phyloP scores from a whole-genome alignment of 2,329 filamentous ascomycete species.

The Fusarium brevicatenulatum region DNA sequence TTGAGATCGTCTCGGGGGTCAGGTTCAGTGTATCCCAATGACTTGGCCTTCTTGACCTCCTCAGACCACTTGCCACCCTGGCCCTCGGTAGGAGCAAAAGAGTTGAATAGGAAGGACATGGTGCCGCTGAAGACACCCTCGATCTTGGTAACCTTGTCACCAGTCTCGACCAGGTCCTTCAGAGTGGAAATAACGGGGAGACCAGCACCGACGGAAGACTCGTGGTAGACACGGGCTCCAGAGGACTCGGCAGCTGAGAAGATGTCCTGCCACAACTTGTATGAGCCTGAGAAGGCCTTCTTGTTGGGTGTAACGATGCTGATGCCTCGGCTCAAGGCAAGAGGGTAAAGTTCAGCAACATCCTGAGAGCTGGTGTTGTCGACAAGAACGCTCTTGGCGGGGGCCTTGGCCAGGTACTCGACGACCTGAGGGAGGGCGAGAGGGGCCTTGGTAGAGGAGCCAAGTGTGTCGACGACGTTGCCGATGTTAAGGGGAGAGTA shows the following conservation, averaged over 20 bases:
- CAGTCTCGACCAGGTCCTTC: slow-evolving; percentile 93
- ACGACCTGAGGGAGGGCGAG: slow-evolving; percentile 76
- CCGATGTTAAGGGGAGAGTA: slow-evolving; percentile 75
- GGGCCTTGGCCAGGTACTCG: slow-evolving; percentile 80
- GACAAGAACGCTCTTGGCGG: slow-evolving; percentile 82
- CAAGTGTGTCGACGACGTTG: slow-evolving; percentile 70
- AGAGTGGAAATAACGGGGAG: slow-evolving; percentile 93
- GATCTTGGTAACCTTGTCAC: slow-evolving; percentile 89
- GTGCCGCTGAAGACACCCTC: slow-evolving; percentile 98
- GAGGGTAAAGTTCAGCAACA: slow-evolving; percentile 84
- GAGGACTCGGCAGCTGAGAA: slow-evolving; percentile 76
- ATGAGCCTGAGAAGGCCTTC: slow-evolving; percentile 90
- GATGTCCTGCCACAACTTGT: slow-evolving; percentile 87
- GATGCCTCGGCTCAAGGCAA: slow-evolving; percentile 82
- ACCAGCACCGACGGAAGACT: slow-evolving; percentile 92
- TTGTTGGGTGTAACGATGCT: slow-evolving; percentile 98
- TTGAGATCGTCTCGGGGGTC: slow-evolving; percentile 89
- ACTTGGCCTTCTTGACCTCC: slow-evolving; percentile 91
- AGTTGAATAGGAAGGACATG: slow-evolving; percentile 98
- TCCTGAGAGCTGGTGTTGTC: slow-evolving; percentile 96
- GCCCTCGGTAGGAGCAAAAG: slow-evolving; percentile 84
- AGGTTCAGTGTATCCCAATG: slow-evolving; percentile 90
- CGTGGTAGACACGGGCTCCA: slow-evolving; percentile 90
- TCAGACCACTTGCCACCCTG: slow-evolving; percentile 85
- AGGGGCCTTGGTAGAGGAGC: slow-evolving; percentile 70